A percentile compares a stretch with the other conserved stretches of the same genome.
phyloP scores from a whole-genome alignment of 2,329 filamentous ascomycete genomes.

The Tolypocladium tropicale region DNA sequence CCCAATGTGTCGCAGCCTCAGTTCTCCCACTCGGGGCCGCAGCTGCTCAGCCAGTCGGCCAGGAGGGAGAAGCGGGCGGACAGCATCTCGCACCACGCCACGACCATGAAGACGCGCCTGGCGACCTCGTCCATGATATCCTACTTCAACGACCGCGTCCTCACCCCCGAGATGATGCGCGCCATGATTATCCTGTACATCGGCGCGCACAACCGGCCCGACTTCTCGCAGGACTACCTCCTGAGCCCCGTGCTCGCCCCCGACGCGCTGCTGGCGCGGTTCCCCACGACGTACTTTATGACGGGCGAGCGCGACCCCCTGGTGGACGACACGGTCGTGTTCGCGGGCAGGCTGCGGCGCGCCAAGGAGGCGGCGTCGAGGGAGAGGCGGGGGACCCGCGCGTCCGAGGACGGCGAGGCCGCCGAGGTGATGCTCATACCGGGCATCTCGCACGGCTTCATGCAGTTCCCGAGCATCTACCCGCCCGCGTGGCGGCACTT shows the following conservation, averaged over 20 bases:
- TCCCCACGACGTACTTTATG: conserved; percentile 88
- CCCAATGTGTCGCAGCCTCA: conserved; percentile 30
- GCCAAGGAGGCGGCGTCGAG: conserved; percentile 50
- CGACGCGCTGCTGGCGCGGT: conserved; percentile 69
- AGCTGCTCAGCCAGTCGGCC: conserved; percentile 12
- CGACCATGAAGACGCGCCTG: conserved; percentile 68
- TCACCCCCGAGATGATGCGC: conserved; percentile 97
- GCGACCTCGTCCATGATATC: conserved; percentile 96
- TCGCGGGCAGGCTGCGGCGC: conserved; percentile 77
- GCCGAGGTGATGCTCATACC: conserved; percentile 74
- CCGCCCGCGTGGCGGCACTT: conserved; percentile 87
- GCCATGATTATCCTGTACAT: conserved; percentile 98
- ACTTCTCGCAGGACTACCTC: conserved; percentile 85
- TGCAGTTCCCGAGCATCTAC: conserved; percentile 83
- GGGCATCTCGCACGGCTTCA: conserved; percentile 84
- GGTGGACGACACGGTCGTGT: conserved; percentile 94
- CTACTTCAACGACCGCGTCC: conserved; percentile 90
- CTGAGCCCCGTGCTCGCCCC: conserved; percentile 86
- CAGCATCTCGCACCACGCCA: conserved; percentile 38
- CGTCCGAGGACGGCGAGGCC: conserved; percentile 29
- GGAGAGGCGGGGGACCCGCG: conserved; percentile 4
- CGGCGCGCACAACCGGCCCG: conserved; percentile 82
- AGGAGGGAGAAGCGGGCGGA: conserved; percentile 8
- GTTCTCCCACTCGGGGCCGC: conserved; percentile 38
- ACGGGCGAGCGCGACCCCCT: conserved; percentile 92